Base-by-base conservation (phyloP, 805 yeast species). In the Saccharomycopsis vini region DNA sequence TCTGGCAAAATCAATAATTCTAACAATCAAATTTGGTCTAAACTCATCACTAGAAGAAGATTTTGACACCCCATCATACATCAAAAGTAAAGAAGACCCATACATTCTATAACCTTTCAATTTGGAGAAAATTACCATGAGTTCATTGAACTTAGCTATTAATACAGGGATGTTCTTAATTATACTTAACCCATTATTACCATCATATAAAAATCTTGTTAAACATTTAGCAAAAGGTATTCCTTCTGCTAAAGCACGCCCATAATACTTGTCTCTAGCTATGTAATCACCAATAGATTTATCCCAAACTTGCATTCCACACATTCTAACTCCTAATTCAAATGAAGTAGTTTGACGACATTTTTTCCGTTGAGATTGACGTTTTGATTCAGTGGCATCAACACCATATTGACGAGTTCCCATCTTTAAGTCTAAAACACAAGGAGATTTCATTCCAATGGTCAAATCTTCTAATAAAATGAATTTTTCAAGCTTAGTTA, bases 351-450 rank as follows among this genome's bases (percentile, higher is more conserved):
- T 90, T 44, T 68, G 62, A 3, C 71, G 64, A 61, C 99, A 92
- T 62, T 92, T 92, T 43, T 69, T 69, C 28, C 85, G 64, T 63
- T 92, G 98, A 1, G 95, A 85, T 39, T 64, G 58, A 56, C 79
- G 81, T 62, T 92, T 92, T 39, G 77, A 64, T 12, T 63, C 60
- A 4, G 71, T 69, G 0, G 97, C 97, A 51, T 88, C 95, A n/a
- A 90, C 81, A 7, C 99, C 98, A 56, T 92, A 92, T 62, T 92
- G 99, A 46, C 99, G 71, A 0, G 99, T 90, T 0, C 99, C 99
- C 97, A 92, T 92, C 59, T 92, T 92, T 54, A 92, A 68, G 62
- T 92, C 99, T 40, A 92, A 65, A 0, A 90, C 97, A 58, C 96
- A 89, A 0, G 98, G 97, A 51, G 73, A 74, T 24, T 63, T 67